Conservation (phyloP, 352 stramenopile genomes). For the Globisporangium cylindrosporum region DNA sequence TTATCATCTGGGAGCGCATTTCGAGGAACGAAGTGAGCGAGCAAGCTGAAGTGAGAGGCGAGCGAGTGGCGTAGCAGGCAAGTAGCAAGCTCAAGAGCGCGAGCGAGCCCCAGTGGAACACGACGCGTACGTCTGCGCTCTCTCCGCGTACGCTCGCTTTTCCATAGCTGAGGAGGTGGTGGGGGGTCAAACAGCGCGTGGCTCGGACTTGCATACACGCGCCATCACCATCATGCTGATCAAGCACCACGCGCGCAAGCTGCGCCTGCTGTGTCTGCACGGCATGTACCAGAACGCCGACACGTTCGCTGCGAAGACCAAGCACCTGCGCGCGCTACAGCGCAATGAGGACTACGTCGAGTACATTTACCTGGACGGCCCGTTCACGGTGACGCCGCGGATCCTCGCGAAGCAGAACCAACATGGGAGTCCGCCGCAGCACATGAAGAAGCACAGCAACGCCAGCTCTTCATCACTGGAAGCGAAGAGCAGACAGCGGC, state of each 20-base stretch:
- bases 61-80: background rate
- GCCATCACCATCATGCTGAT: background rate
- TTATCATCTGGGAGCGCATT: background rate
- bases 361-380: conserved; percentile 71
- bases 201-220: background rate
- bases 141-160: background rate
- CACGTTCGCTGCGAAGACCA: conserved; percentile 68
- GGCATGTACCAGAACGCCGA: conserved; percentile 84
- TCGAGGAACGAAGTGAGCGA: conserved; percentile 8
- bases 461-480: conserved; percentile 5
- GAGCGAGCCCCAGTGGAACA: background rate
- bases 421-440: conserved; percentile 1
- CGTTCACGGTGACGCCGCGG: conserved; percentile 68
- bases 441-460: conserved; percentile 12
- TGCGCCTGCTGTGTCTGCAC: conserved; percentile 79
- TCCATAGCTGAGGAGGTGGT: no score
- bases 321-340: conserved; percentile 38
- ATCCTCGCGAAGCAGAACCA: conserved; percentile 53
- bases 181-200: no score
- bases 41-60: background rate
- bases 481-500: conserved; percentile 23
- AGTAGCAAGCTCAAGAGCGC: background rate
- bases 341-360: conserved; percentile 35
- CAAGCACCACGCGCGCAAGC: conserved; percentile 25
- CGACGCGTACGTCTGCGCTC: background rate